Base-by-base conservation (phyloP, 352 stramenopile species). In the Pythium sukuiense region DNA sequence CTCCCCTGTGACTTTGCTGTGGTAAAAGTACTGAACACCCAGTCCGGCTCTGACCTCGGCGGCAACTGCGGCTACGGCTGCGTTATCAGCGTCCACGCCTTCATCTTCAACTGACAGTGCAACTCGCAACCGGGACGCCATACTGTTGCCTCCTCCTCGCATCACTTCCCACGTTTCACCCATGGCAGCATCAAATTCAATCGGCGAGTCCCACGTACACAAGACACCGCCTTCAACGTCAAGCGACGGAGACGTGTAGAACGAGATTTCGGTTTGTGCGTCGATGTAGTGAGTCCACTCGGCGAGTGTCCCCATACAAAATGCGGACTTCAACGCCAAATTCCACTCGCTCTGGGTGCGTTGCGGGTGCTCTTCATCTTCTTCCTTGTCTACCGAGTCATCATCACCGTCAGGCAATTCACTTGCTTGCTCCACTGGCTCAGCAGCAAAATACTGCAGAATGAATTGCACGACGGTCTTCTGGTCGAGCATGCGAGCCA, bases 201-300 rank as follows among this genome's bases (percentile, higher is more conserved):
- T 66, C 0, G 86, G 81, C 8, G 81, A 66, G 0, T 89, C 76
- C 86, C 86, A 93, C 16, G 79, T 82, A 45, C 72, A 84, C 8
- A 68, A 41, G 11, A 58, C 43, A 5, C 56, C 64, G 24, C 54
- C 54, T 12, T 59, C 43, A 43, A 33, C 43, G 1, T 59, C 35
- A 32, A 20, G 52, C 16, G 20, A 48, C 20, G 24, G 18, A 20
- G 57, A 77, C 13, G 71, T 70, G 65, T 86, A 89, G 50, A 89
- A 91, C 24, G 81, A 76, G 26, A 73, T 54, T 56, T 86, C 81
- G 1, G 79, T 81, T 29, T 60, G 49, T 0, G 74, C 61, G 46
- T 94, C 84, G 8, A 94, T 65, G 56, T 91, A 94, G 54, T 92
- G 85, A 18, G 76, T 86, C 86, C 86, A 94, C 32, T 91, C 82